Conservation (phyloP, 2,329 filamentous ascomycete species). For the Malbranchea cinnamomea region DNA sequence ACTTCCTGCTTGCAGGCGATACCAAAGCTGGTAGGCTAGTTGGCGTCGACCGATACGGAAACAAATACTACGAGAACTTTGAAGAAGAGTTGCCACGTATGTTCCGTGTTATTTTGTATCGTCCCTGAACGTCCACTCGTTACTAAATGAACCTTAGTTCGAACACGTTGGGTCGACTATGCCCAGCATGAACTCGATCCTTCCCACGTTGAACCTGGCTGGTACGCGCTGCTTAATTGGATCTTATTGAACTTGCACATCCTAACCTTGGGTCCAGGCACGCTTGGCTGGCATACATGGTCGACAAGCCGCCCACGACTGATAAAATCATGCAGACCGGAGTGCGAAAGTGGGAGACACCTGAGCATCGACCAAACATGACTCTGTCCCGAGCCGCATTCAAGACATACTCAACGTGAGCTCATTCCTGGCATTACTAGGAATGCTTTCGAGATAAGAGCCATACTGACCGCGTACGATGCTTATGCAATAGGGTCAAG, state of each 20-base stretch:
- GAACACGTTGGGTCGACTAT: slow-evolving; percentile 96
- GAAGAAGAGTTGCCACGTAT: slow-evolving; percentile 76
- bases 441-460: slow-evolving; percentile 1
- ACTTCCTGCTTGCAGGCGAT: slow-evolving; percentile 51
- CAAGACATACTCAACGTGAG: slow-evolving; percentile 91
- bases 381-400: slow-evolving; percentile 67
- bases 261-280: slow-evolving; percentile 41
- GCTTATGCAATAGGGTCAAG: slow-evolving; percentile 17
- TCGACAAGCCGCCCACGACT: slow-evolving; percentile 69
- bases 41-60: slow-evolving; percentile 77
- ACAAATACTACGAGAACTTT: slow-evolving; percentile 98
- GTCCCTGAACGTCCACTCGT: neutral
- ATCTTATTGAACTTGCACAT: neutral
- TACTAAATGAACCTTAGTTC: slow-evolving; percentile 40
- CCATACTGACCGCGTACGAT: slow-evolving; percentile 6
- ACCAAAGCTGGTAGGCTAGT: slow-evolving; percentile 86
- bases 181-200: slow-evolving; percentile 56
- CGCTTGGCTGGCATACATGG: slow-evolving; percentile 88
- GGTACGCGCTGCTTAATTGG: slow-evolving; percentile 31
- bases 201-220: slow-evolving; percentile 76
- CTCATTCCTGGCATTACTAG: slow-evolving; percentile 14
- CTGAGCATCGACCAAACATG: slow-evolving; percentile 56
- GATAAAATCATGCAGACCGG: slow-evolving; percentile 57
- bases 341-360: slow-evolving; percentile 60
- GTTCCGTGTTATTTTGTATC: slow-evolving; percentile 4